Conservation (phyloP, 306 rosid genomes). For the Myrica gale region DNA sequence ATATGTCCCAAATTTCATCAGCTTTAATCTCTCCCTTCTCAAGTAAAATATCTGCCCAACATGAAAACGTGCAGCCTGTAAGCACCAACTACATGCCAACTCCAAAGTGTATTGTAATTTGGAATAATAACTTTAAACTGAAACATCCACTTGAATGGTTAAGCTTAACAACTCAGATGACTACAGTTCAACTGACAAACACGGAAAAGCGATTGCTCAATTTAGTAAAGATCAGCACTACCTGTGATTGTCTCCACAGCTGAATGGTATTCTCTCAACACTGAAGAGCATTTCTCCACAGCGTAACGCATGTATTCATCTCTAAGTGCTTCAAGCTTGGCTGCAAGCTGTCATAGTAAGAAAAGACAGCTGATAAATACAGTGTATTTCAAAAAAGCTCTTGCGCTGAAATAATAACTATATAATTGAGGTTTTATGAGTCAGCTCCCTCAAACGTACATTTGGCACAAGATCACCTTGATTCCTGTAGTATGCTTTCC, state of each 20-base stretch:
- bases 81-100: conserved; percentile 13
- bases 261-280: conserved; percentile 67
- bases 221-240: conserved; percentile 31
- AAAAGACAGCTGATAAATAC: neutral
- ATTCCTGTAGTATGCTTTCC: conserved; percentile 85
- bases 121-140: conserved; percentile 10
- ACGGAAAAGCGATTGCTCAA: conserved; percentile 9
- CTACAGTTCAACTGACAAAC: conserved; percentile 10
- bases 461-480: conserved; percentile 85
- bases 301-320: conserved; percentile 95
- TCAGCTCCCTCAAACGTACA: conserved; percentile 47
- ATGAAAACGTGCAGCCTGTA: conserved; percentile 22
- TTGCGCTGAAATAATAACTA: neutral
- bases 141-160: neutral
- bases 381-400: neutral
- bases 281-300: conserved; percentile 67
- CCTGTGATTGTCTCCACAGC: conserved; percentile 97
- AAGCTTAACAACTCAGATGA: neutral
- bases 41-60: conserved; percentile 78
- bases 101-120: conserved; percentile 11
- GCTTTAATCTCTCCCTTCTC: conserved; percentile 76
- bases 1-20: conserved; percentile 81
- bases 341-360: conserved; percentile 66
- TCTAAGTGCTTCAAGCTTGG: conserved; percentile 87
- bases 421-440: conserved; percentile 24